Evolutionary conservation across 768 basidiomycete species (phyloP), one percentile per base, ranked within the genome.

Genomic region (Calocybe cyanea): DNA sequence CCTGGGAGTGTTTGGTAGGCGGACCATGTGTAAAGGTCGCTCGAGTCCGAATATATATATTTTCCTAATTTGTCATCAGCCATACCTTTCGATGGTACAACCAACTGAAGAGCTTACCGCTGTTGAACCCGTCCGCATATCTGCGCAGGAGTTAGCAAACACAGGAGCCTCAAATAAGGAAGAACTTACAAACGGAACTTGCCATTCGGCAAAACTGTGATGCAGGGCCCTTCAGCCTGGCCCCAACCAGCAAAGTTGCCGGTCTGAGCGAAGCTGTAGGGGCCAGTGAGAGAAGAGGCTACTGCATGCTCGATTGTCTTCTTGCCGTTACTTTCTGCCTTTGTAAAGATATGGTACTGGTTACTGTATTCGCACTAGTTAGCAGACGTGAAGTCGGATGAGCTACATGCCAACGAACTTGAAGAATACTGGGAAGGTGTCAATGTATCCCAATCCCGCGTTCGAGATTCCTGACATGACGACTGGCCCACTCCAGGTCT

Each of bases 171-270:
- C 17, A 25, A 32, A 25, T 2, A 32, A 28, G 35, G 37, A 40
- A 37, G 21, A 13, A 55, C 62, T 51, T 39, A 65, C 63, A 67
- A 38, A 31, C 63, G 56, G 59, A 62, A 65, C 17, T 57, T 57
- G 9, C 64, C 62, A 41, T 64, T 64, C 1, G 63, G 60, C 18
- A 67, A 49, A 0, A 61, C 43, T 11, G 64, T 65, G 17, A 67
- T 44, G 39, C 62, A 63, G 14, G 62, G 57, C 7, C 64, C 65
- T 49, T 66, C 64, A 20, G 62, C 63, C 25, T 63, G 59, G 6
- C 64, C 64, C 64, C 65, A 67, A 11, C 61, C 60, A 31, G 65
- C 63, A 46, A 67, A 65, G 46, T 67, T 52, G 3, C 64, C 65
- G 1, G 57, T 63, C 43, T 66, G 65, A 4, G 63, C 60, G 48